Conservation (phyloP, 305 asterid genomes). For the Fraxinus velutina region DNA sequence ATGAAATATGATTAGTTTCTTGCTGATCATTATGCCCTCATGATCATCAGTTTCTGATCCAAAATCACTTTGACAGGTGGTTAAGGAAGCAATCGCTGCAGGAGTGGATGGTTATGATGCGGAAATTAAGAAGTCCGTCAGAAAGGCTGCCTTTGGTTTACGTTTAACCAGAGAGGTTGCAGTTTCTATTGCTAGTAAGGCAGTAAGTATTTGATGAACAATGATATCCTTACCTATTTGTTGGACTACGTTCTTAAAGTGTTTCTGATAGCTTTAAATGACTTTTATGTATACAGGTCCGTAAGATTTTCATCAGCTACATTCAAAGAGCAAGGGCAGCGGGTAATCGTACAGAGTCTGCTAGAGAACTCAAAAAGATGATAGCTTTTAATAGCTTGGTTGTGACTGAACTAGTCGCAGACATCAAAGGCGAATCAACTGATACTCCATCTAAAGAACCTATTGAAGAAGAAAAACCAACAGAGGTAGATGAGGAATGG, state of each 20-base stretch:
- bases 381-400: constrained; percentile 77
- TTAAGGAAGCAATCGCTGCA: constrained; percentile 72
- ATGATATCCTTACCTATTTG: constrained; percentile 14
- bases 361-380: constrained; percentile 80
- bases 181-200: constrained; percentile 79
- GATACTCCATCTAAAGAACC: constrained; percentile 52
- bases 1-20: background rate
- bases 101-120: constrained; percentile 83
- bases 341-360: constrained; percentile 67
- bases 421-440: constrained; percentile 81
- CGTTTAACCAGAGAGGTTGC: constrained; percentile 91
- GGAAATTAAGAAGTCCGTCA: constrained; percentile 62
- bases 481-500: constrained; percentile 73
- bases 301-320: constrained; percentile 68
- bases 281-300: constrained; percentile 53
- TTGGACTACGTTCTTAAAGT: background rate
- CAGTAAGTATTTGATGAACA: constrained; percentile 53
- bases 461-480: constrained; percentile 29
- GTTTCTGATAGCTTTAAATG: constrained; percentile 1
- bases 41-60: constrained; percentile 12
- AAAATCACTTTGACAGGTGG: constrained; percentile 49
- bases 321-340: constrained; percentile 78
- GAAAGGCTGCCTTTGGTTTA: constrained; percentile 89
- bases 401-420: constrained; percentile 72
- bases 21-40: constrained; percentile 18